Percentiles rank a stretch among this genome's conserved stretches.
These are phyloP conservation scores for Plantago elongata DNA, from an alignment of 257 asterid species.

Conservation along the genomic window DNA sequence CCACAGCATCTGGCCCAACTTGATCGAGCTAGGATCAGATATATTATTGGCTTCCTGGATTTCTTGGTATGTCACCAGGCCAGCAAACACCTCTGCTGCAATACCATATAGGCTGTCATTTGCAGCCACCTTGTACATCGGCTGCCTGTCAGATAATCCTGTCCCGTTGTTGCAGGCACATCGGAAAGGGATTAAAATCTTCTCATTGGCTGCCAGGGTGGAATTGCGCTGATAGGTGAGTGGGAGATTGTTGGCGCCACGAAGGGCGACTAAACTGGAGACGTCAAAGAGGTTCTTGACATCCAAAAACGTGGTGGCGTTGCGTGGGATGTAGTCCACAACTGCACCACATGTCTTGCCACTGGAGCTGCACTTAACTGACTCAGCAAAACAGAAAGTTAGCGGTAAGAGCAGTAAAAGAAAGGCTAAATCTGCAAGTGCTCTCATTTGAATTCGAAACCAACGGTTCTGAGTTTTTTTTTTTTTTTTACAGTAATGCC, in stretches of 20 bases:
- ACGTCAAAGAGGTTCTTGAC: constrained; percentile 3
- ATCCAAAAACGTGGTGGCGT: neutral
- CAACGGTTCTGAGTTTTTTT: neutral
- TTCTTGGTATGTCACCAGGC: constrained; percentile 1
- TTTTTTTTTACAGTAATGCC: neutral
- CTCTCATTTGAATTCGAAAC: neutral
- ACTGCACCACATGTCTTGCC: constrained; percentile 5
- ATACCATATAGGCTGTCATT: neutral
- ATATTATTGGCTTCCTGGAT: constrained; percentile 8
- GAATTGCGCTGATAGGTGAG: constrained; percentile 1
- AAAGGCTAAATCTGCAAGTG: neutral
- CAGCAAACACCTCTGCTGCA: constrained; percentile 4
- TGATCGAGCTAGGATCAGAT: neutral
- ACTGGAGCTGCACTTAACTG: constrained; percentile 4
- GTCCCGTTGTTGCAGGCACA: constrained; percentile 2
- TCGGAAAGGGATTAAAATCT: constrained; percentile 2
- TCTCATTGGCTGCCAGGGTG: constrained; percentile 1
- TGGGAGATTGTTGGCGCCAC: constrained; percentile 1
- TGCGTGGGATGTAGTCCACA: neutral
- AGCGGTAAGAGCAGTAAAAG: neutral
- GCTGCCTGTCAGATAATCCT: neutral
- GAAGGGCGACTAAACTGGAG: constrained; percentile 2
- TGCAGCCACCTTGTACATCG: constrained; percentile 7
- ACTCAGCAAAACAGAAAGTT: neutral
- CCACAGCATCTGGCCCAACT: neutral